phyloP scores from a whole-genome alignment of 805 yeast species.

The Yarrowia keelungensis region DNA sequence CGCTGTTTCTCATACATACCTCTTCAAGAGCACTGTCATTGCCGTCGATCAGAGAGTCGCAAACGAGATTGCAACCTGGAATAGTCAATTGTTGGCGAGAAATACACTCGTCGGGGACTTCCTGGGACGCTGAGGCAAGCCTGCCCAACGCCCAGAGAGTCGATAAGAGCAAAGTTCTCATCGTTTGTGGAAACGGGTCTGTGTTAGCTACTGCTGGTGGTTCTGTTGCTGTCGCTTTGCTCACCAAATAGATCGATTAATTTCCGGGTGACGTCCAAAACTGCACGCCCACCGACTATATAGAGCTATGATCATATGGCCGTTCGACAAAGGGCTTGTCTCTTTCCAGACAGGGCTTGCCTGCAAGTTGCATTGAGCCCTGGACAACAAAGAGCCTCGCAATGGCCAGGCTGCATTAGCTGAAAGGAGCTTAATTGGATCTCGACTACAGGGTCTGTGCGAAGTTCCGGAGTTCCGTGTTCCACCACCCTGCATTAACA shows the following conservation, averaged over 20 bases:
- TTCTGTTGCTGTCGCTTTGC: no score
- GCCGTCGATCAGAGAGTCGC: constrained; percentile 6
- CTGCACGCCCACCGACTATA: not conserved
- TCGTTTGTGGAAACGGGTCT: not conserved
- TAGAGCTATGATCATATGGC: not conserved
- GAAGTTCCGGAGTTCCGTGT: no score
- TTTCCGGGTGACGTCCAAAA: constrained; percentile 10
- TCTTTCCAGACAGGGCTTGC: not conserved
- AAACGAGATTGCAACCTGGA: not conserved
- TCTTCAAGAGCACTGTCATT: not conserved
- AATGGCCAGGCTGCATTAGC: not conserved
- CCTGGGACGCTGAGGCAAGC: not conserved
- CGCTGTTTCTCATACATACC: not conserved
- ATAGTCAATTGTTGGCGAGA: constrained; percentile 2
- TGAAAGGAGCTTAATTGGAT: not conserved
- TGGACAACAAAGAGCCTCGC: not conserved
- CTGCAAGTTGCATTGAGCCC: not conserved
- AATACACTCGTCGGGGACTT: constrained; percentile 11
- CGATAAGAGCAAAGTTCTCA: constrained; percentile 18
- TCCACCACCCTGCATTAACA: not conserved
- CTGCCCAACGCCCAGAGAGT: constrained; percentile 8
- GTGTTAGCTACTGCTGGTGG: not conserved
- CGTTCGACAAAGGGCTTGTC: not conserved
- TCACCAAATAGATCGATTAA: constrained; percentile 1
- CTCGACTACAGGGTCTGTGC: no score